A percentile compares a stretch with the other conserved stretches of the same genome.
Conservation (phyloP, 495 filamentous ascomycete genomes). For the Penicillium coffeae region DNA sequence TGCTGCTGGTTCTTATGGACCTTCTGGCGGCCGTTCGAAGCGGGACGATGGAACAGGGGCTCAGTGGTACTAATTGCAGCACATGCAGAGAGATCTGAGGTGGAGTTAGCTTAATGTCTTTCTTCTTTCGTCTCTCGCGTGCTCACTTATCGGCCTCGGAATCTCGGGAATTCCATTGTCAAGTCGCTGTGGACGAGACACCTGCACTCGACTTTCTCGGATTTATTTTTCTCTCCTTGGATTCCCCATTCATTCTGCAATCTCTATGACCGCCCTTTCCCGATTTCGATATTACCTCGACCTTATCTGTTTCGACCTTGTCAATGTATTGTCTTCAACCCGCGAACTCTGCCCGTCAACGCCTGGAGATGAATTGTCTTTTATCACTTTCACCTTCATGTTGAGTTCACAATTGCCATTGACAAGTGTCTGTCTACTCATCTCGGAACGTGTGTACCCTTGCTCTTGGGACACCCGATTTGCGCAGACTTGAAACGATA, state of each 20-base stretch:
- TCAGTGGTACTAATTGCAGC: conserved; percentile 60
- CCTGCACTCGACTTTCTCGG: conserved; percentile 37
- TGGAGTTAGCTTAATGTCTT: conserved; percentile 10
- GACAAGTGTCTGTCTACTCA: conserved; percentile 11
- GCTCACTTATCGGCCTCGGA: conserved; percentile 27
- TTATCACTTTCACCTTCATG: conserved; percentile 1
- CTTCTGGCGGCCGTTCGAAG: conserved; percentile 71
- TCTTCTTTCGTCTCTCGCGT: conserved; percentile 28
- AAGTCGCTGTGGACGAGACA: conserved; percentile 29
- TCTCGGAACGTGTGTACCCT: conserved; percentile 19
- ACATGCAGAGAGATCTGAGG: conserved; percentile 26
- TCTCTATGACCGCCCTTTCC: conserved; percentile 34
- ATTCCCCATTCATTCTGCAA: conserved; percentile 35
- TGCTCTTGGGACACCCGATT: conserved; percentile 18
- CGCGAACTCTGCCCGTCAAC: conserved; percentile 8
- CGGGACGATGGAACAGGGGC: conserved; percentile 60
- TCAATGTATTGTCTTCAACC: conserved; percentile 14
- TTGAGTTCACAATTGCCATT: conserved; percentile 7
- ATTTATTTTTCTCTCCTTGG: conserved; percentile 37
- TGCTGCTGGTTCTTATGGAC: conserved; percentile 60
- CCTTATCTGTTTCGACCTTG: conserved; percentile 34
- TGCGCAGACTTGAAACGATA: conserved; percentile 28
- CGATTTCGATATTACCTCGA: conserved; percentile 38
- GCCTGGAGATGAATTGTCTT: conserved; percentile 2
- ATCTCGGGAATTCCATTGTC: conserved; percentile 30